Base-by-base conservation (phyloP, 2,329 filamentous ascomycete species). In the Colletotrichum spinosum region DNA sequence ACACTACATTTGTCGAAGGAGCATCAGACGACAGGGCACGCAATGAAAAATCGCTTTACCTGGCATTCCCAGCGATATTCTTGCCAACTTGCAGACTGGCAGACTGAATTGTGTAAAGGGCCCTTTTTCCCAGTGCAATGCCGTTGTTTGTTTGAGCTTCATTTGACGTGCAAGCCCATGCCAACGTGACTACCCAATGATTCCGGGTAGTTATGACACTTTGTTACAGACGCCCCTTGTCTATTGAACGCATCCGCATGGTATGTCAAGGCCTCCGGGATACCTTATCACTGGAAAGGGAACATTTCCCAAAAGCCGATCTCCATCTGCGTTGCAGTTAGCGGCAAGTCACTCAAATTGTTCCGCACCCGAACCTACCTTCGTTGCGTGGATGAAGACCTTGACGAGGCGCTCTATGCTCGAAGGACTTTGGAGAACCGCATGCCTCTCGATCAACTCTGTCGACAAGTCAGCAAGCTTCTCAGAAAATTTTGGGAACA, bases 341-440 rank as follows among this genome's bases (percentile, higher is more conserved):
- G 55, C 38, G 17, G 11, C 46, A 49, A n/a, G 15, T 49, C 44
- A n/a, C 44, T 49, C 25, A 6, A n/a, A 49, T 8, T 11, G n/a
- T 48, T 48, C 15, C 8, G n/a, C 6, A 8, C n/a, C 8, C 17
- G 33, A 37, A 74, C 85, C 78, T 76, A 93, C 92, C 82, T 90
- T 92, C 13, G 93, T 97, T n/a, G 91, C 93, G 70, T 94, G 91
- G 51, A 94, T 88, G 73, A 97, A 97, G 55, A 97, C 93, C 69
- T 87, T 84, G 50, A 95, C 88, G 54, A 98, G 80, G 74, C 97
- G 91, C 71, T 97, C 93, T 63, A 97, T 86, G 48, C 93, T 84
- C 42, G 82, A 83, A 0, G 91, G 88, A 2, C 92, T 94, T 70
- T 95, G 91, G 53, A 88, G 80, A n/a, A 85, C 80, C 13, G 92